These are phyloP conservation scores for Aspergillus ibericus DNA, from an alignment of 2,329 filamentous ascomycete species.

Conservation along the genomic window DNA sequence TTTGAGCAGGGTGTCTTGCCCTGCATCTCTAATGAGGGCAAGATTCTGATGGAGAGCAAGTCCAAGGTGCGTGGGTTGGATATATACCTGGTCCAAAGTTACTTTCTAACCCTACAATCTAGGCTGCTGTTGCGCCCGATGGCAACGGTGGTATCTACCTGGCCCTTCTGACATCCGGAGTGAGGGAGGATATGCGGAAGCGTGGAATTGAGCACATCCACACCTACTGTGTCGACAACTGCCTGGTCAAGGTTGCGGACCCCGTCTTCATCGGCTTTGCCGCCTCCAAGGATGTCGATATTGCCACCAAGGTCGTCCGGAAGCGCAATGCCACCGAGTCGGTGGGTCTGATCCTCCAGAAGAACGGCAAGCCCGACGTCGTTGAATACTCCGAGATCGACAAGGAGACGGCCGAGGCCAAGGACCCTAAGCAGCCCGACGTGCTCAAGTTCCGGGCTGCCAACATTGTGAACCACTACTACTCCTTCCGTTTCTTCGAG, in stretches of 20 bases:
- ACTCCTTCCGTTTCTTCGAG: slow-evolving; percentile 90
- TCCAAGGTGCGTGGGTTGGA: slow-evolving; percentile 58
- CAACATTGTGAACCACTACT: slow-evolving; percentile 99
- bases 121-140: slow-evolving; percentile 89
- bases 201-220: slow-evolving; percentile 94
- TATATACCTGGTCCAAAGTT: neutral
- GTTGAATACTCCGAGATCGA: slow-evolving; percentile 99
- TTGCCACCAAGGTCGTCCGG: slow-evolving; percentile 98
- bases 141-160: slow-evolving; percentile 97
- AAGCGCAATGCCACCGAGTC: slow-evolving; percentile 97
- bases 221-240: slow-evolving; percentile 98
- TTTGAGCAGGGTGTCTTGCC: slow-evolving; percentile 97
- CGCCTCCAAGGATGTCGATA: slow-evolving; percentile 83
- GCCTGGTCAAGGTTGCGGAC: slow-evolving; percentile 97
- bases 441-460: slow-evolving; percentile 94
- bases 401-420: slow-evolving; percentile 80
- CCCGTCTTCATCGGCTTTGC: slow-evolving; percentile 94
- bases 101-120: neutral
- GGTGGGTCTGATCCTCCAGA: slow-evolving; percentile 88
- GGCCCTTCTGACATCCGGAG: slow-evolving; percentile 76
- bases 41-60: slow-evolving; percentile 92
- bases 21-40: slow-evolving; percentile 95
- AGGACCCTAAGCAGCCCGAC: slow-evolving; percentile 74
- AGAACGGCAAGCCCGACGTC: slow-evolving; percentile 94
- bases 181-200: slow-evolving; percentile 82